These are phyloP conservation scores for Scedosporium dehoogii DNA, from an alignment of 2,329 filamentous ascomycete genomes.

Conservation along the genomic window DNA sequence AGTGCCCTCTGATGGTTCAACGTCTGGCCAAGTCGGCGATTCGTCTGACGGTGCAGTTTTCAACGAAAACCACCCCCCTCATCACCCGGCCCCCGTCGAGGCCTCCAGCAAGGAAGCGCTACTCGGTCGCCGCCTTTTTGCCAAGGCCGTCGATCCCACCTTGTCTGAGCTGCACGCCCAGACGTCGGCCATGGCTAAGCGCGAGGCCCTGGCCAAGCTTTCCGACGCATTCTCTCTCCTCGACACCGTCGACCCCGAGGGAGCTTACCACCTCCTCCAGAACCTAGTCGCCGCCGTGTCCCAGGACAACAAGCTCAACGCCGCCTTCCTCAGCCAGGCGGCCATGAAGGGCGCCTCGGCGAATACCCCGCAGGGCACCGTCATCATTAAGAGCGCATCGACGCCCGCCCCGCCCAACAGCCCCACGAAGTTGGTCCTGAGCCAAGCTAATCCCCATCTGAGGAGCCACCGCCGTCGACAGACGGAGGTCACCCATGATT, in stretches of 20 bases:
- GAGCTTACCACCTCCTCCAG: slow-evolving; percentile 75
- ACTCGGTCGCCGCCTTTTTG: slow-evolving; percentile 72
- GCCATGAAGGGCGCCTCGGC: slow-evolving; percentile 1
- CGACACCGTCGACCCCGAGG: slow-evolving; percentile 82
- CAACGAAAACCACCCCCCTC: slow-evolving; percentile 56
- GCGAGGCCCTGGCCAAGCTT: slow-evolving; percentile 73
- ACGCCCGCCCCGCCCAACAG: not conserved
- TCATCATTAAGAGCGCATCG: slow-evolving; percentile 41
- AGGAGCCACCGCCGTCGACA: slow-evolving; percentile 66
- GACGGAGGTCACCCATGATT: slow-evolving; percentile 25
- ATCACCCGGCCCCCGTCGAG: slow-evolving; percentile 35
- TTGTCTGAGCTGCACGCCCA: slow-evolving; percentile 83
- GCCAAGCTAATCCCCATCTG: slow-evolving; percentile 75
- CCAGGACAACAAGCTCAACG: slow-evolving; percentile 55
- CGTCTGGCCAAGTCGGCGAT: slow-evolving; percentile 26
- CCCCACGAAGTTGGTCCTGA: slow-evolving; percentile 46
- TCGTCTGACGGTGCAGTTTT: slow-evolving; percentile 32
- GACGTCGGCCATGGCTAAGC: slow-evolving; percentile 54
- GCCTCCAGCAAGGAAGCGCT: slow-evolving; percentile 69
- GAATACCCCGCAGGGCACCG: slow-evolving; percentile 40
- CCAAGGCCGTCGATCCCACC: slow-evolving; percentile 69
- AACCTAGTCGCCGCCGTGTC: slow-evolving; percentile 65
- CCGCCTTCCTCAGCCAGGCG: slow-evolving; percentile 28
- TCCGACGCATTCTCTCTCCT: slow-evolving; percentile 79
- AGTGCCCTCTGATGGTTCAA: slow-evolving; percentile 61